Percentiles rank a stretch among this genome's conserved stretches.
Evolutionary conservation across 805 yeast species (phyloP).

Genomic region (Lachancea quebecensis): DNA sequence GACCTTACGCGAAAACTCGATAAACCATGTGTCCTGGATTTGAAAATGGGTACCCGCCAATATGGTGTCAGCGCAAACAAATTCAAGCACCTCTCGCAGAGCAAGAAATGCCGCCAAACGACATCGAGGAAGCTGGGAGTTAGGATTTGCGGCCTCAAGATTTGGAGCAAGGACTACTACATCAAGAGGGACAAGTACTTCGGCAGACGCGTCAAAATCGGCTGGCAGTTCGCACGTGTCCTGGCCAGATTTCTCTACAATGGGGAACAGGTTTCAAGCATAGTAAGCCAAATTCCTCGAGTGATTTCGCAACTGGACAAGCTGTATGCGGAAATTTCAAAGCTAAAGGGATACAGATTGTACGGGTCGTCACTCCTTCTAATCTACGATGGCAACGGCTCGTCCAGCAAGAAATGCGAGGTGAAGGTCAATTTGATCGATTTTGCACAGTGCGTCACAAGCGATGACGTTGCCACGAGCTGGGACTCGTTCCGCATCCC

Average conservation of each 20-base stretch:
- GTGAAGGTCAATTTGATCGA: constrained; percentile 74
- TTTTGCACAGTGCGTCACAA: constrained; percentile 87
- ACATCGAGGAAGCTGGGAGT: constrained; percentile 82
- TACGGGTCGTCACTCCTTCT: constrained; percentile 86
- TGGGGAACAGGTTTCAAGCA: constrained; percentile 52
- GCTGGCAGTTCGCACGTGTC: constrained; percentile 70
- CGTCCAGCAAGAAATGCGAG: constrained; percentile 16
- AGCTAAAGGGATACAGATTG: constrained; percentile 69
- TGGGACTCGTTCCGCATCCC: constrained; percentile 51
- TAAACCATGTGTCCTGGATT: constrained; percentile 85
- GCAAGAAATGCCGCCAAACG: constrained; percentile 71
- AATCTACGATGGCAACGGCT: constrained; percentile 69
- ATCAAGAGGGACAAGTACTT: constrained; percentile 83
- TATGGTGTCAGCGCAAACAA: constrained; percentile 88
- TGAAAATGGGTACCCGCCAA: constrained; percentile 98
- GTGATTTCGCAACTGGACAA: constrained; percentile 55
- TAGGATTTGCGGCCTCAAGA: constrained; percentile 91
- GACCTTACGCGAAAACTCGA: constrained; percentile 80
- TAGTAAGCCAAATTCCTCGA: constrained; percentile 59
- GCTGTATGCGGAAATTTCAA: constrained; percentile 46
- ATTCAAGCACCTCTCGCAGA: constrained; percentile 70
- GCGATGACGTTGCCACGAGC: constrained; percentile 40
- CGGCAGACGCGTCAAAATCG: constrained; percentile 70
- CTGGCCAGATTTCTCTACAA: constrained; percentile 74
- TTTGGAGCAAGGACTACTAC: constrained; percentile 54